Evolutionary conservation across 2,329 filamentous ascomycete genomes (phyloP).

Genomic region (Colletotrichum tofieldiae): DNA sequence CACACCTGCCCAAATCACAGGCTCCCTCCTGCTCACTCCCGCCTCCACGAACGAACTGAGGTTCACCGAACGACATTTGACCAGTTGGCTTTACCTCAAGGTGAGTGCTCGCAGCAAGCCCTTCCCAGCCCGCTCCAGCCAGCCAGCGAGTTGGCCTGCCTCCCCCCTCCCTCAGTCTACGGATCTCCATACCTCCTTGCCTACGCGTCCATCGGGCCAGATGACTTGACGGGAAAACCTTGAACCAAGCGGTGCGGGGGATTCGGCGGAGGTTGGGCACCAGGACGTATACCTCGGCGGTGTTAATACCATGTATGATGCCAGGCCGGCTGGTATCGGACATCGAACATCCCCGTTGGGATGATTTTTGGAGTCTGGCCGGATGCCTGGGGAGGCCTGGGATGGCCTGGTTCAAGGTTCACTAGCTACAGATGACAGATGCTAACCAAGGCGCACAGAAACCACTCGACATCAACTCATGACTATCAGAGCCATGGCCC

Average conservation of each 20-base stretch:
- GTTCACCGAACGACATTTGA: conserved; percentile 16
- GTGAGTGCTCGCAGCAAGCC: conserved; percentile 24
- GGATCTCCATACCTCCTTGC: conserved; percentile 4
- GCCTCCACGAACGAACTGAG: conserved; percentile 21
- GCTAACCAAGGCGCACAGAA: conserved; percentile 43
- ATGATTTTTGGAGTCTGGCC: conserved; percentile 27
- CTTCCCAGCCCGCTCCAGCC: conserved; percentile 4
- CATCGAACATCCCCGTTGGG: conserved; percentile 42
- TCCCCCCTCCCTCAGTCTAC: not conserved
- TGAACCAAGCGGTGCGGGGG: conserved; percentile 35
- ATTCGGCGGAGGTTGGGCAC: conserved; percentile 26
- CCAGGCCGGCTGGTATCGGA: conserved; percentile 16
- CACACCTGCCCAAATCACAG: conserved; percentile 37
- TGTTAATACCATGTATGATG: conserved; percentile 16
- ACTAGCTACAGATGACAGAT: conserved; percentile 43
- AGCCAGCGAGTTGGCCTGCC: not conserved
- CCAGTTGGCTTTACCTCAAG: not conserved
- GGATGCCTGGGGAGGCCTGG: conserved; percentile 17
- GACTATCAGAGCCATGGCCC: conserved; percentile 45
- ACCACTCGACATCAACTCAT: conserved; percentile 41
- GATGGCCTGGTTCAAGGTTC: conserved; percentile 43
- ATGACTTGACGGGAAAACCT: conserved; percentile 31
- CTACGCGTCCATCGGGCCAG: conserved; percentile 13
- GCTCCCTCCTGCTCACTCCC: conserved; percentile 21
- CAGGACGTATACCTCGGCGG: conserved; percentile 11